Evolutionary conservation across 352 stramenopile species (phyloP), one percentile per base, ranked within the genome.

Genomic region (Phytophthora capsici): DNA sequence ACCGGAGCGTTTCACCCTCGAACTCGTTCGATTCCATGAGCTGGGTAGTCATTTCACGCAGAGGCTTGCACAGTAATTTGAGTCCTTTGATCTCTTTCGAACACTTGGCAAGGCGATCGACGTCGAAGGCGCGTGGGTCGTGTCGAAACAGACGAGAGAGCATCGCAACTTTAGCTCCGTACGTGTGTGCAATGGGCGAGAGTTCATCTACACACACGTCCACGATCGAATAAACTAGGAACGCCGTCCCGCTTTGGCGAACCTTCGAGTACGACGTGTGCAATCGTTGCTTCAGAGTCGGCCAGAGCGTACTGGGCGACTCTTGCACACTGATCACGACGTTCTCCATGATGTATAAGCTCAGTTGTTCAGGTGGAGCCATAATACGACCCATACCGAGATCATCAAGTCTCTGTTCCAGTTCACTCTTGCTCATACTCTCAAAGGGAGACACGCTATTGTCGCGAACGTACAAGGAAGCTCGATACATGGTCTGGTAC

Each of bases 181-280:
- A 77, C 3, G 87, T 83, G 55, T 93, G 74, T 3, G 76, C 83
- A 57, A 96, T 90, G 0, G 87, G 87, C 10, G 83, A 89, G 38
- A 94, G 57, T 40, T 94, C 84, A 45, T 95, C 87, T 12, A 94
- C 87, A 12, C 88, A 89, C 10, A 82, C 85, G 60, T 96, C 88
- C 5, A 96, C 66, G 37, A 96, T 90, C 19, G 87, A 81, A 56
- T 95, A 89, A 4, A 88, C 78, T 12, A 94, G 59, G 55, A 95
- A 94, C 8, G 68, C 60, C 2, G 86, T 69, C 19, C 83, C 82
- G 49, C 89, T 86, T 67, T 95, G 88, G 6, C 86, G 84, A 47
- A 95, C 77, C 55, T 93, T 91, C 6, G 84, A 93, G 74, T 95
- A 95, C 20, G 84, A 93, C 14, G 78, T 90, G 38, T 90, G 78